A percentile compares a stretch with the other conserved stretches of the same genome.
Conservation (phyloP, 176 grass and related monocot species). For the Aechmea fasciata region DNA sequence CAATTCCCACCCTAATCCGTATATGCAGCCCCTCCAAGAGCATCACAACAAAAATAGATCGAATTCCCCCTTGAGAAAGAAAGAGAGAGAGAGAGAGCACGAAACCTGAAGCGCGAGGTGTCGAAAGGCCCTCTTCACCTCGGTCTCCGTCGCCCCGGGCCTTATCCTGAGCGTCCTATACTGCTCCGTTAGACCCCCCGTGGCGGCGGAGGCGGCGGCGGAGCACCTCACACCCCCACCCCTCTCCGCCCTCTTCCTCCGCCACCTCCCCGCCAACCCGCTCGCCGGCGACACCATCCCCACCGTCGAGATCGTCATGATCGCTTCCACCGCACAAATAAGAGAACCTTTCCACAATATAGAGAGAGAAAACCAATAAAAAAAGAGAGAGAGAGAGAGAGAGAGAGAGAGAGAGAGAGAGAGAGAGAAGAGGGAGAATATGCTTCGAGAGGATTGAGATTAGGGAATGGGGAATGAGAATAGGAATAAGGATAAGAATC, state of each 20-base stretch:
- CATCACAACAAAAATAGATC: background rate
- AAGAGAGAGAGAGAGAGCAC: background rate
- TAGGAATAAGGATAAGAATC: no score
- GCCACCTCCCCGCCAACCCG: background rate
- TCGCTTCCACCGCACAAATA: background rate
- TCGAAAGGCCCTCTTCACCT: constrained; percentile 37
- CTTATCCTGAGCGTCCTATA: constrained; percentile 29
- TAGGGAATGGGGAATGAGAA: no score
- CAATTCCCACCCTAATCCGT: no score
- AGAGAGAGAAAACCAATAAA: no score
- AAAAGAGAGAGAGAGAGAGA: no score
- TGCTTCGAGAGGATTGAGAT: no score
- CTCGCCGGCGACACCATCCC: constrained; percentile 10
- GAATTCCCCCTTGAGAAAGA: background rate
- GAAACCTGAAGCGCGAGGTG: constrained; percentile 35
- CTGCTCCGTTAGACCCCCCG: constrained; percentile 10
- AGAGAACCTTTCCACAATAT: no score
- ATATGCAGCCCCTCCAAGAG: background rate
- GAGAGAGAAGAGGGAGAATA: no score
- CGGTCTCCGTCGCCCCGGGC: constrained; percentile 33
- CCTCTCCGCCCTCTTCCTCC: background rate
- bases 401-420: no score
- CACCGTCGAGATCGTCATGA: constrained; percentile 19
- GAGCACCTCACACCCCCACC: constrained; percentile 15
- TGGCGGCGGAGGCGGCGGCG: background rate